These are phyloP conservation scores for Beauveria asiatica DNA, from an alignment of 2,329 filamentous ascomycete species.

Conservation along the genomic window DNA sequence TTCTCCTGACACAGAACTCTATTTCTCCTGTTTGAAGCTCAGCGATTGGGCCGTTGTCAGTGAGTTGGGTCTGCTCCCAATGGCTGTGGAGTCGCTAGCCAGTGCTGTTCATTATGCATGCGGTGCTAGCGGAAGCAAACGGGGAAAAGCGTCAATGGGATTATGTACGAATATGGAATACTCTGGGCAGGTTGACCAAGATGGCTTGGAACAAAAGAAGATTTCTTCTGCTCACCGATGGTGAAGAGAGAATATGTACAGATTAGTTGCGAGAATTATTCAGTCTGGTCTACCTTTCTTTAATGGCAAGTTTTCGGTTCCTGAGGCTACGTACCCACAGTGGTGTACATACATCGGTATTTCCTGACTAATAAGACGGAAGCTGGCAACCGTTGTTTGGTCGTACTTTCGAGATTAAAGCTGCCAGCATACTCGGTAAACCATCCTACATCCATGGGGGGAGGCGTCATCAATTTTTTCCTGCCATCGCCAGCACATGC, in stretches of 20 bases:
- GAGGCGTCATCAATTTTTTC: neutral
- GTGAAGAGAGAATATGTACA: neutral
- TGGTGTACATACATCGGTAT: neutral
- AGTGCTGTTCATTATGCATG: neutral
- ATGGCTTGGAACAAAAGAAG: too few species aligned
- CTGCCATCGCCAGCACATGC: neutral
- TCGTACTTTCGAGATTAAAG: too few species aligned
- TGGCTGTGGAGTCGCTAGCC: neutral
- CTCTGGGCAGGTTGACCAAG: neutral
- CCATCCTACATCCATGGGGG: too few species aligned
- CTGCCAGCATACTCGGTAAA: too few species aligned
- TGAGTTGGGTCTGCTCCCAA: neutral
- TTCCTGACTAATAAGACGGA: neutral
- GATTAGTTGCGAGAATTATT: neutral
- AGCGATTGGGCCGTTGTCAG: neutral
- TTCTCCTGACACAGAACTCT: conserved; percentile 6
- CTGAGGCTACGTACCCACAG: neutral
- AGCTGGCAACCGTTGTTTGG: neutral
- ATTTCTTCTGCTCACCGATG: neutral
- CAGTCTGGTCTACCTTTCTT: neutral
- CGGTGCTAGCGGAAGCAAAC: neutral
- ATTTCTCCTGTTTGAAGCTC: neutral
- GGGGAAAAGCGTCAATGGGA: neutral
- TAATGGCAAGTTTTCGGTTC: neutral
- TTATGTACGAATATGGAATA: neutral